Evolutionary conservation across 805 yeast genomes (phyloP).

Genomic region (Monosporozyma yasuniensis): DNA sequence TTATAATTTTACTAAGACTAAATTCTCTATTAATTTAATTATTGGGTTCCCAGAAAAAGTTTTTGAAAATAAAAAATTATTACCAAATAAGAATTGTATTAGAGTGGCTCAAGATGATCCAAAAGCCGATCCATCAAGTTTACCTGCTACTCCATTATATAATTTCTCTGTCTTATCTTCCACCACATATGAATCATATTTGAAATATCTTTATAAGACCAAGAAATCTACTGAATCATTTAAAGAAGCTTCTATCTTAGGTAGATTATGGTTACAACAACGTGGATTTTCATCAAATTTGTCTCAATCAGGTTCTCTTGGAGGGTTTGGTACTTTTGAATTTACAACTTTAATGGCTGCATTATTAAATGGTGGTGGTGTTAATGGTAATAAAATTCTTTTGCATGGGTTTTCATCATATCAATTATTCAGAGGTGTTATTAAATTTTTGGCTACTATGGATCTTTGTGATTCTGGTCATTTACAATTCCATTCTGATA

Average conservation of each 20-base stretch:
- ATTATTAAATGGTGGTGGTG: constrained; percentile 74
- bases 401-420: constrained; percentile 86
- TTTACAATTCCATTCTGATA: constrained; percentile 51
- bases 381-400: constrained; percentile 63
- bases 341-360: constrained; percentile 76
- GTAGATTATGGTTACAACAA: constrained; percentile 84
- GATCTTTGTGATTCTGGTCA: constrained; percentile 59
- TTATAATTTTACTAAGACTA: constrained; percentile 56
- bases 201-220: constrained; percentile 66
- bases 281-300: constrained; percentile 65
- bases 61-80: constrained; percentile 67
- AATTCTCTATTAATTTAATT: constrained; percentile 61
- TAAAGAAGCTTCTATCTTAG: constrained; percentile 78
- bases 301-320: constrained; percentile 40
- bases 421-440: constrained; percentile 84
- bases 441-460: constrained; percentile 72
- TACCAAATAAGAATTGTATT: constrained; percentile 75
- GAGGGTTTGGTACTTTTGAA: constrained; percentile 91
- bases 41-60: constrained; percentile 62
- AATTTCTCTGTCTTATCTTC: constrained; percentile 72
- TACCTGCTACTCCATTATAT: constrained; percentile 62
- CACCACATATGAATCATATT: constrained; percentile 56
- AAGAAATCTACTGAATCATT: constrained; percentile 73
- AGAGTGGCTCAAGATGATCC: constrained; percentile 42
- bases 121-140: constrained; percentile 32